Base-by-base conservation (phyloP, 805 yeast species). In the Teunomyces gatunensis region DNA sequence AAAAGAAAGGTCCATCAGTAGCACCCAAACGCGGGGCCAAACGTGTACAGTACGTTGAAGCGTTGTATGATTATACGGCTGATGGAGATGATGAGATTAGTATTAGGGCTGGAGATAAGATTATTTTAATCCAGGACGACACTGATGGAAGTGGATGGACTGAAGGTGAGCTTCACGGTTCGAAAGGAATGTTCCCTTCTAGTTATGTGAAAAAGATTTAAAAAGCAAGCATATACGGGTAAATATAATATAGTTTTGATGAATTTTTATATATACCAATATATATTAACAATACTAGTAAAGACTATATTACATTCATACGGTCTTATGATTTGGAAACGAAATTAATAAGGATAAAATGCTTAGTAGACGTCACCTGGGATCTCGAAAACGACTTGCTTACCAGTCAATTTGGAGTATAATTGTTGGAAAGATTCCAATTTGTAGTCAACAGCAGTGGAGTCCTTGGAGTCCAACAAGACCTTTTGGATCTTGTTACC, bases 371-470 rank as follows among this genome's bases (percentile, higher is more conserved):
- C 65, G 61, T 73, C 77, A 65, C 74, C 71, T 63, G 78, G 77
- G 71, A 92, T 88, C 86, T 92, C 98, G 74, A 92, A 92, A 68
- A 90, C 94, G 80, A 94, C 97, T 80, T 91, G 96, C 86, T 94
- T 92, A 81, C 99, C 99, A 71, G 99, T 92, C 79, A 92, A 89
- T 84, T 92, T 92, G 80, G 80, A 80, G 96, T 92, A 92, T 72
- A 92, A 91, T 65, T 96, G 86, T 84, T 92, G 96, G 96, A 92
- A 94, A 64, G 98, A 89, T 78, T 92, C 98, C 75, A 92, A 87
- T 84, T 94, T 94, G 90, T 94, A 89, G 80, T 92, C 98, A 70
- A 94, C 91, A 72, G 89, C 83, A 68, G 90, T 85, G 64, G 95
- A 87, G 77, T 92, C 97, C 87, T 94, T 94, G 73, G 96, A 87